Conservation (phyloP, 2,329 filamentous ascomycete species). For the Fusarium heterosporum region DNA sequence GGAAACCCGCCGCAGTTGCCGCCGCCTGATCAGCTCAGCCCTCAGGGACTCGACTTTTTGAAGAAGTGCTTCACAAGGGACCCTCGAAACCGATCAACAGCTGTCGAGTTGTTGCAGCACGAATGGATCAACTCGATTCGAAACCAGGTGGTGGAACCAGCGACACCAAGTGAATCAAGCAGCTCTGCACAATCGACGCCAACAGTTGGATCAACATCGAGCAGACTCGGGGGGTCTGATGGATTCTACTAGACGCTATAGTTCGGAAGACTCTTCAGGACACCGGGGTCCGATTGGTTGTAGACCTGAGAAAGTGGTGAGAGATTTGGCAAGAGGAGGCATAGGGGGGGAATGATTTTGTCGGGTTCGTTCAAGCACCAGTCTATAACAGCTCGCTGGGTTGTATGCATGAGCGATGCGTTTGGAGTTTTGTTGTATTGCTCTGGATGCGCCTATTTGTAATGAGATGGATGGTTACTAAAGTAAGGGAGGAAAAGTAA, state of each 20-base stretch:
- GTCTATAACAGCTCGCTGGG: slow-evolving; percentile 32
- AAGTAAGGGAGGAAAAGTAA: slow-evolving; percentile 12
- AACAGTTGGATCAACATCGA: slow-evolving; percentile 47
- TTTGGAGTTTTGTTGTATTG: slow-evolving; percentile 43
- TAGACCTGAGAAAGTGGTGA: not conserved
- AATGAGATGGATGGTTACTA: slow-evolving; percentile 38
- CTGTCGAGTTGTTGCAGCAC: slow-evolving; percentile 90
- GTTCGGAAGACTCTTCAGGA: not conserved
- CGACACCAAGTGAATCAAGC: slow-evolving; percentile 70
- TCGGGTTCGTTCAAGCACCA: slow-evolving; percentile 36
- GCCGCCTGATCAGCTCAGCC: slow-evolving; percentile 82
- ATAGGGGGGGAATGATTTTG: slow-evolving; percentile 16
- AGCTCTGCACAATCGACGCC: slow-evolving; percentile 56
- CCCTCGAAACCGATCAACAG: slow-evolving; percentile 80
- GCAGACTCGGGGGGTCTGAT: slow-evolving; percentile 48
- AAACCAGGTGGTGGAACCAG: slow-evolving; percentile 72
- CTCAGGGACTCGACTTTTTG: slow-evolving; percentile 87
- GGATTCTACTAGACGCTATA: slow-evolving; percentile 47
- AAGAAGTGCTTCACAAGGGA: slow-evolving; percentile 88
- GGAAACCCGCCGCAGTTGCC: slow-evolving; percentile 93
- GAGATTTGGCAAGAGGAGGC: slow-evolving; percentile 15
- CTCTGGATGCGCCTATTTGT: slow-evolving; percentile 39
- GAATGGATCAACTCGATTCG: slow-evolving; percentile 84
- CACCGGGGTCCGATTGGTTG: not conserved
- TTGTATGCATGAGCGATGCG: slow-evolving; percentile 42